Base-by-base conservation (phyloP, 2,329 filamentous ascomycete genomes). In the Colletotrichum sp. region DNA sequence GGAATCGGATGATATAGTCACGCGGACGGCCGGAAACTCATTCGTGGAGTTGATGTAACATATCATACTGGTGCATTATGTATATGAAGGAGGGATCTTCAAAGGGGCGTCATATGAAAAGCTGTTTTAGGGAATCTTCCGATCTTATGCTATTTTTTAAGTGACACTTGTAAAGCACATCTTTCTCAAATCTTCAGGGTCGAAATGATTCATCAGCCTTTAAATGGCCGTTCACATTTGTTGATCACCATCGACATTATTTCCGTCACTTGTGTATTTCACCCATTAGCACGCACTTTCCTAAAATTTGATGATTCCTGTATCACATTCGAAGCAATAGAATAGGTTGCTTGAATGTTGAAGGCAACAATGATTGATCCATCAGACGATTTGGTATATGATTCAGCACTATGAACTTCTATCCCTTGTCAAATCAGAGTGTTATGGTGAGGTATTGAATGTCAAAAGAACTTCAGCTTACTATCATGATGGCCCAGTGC, bases 141-240 rank as follows among this genome's bases (percentile, higher is more conserved):
- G 44, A 1, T 52, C 10, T 21, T 1, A 6, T 21, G n/a, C 6
- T 0, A 52, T 8, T 8, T 52, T 21, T 3, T 8, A 21, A 13
- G 39, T 5, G 18, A 6, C 6, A 6, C 4, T 44, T n/a, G 18
- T 44, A 6, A 2, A 4, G 9, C 39, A 44, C 5, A 4, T n/a
- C 18, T 44, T n/a, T n/a, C 18, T n/a, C 9, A 10, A 44, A 44
- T 44, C 9, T 12, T 44, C 5, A 0, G 18, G 3, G 18, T 12
- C 9, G 9, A n/a, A 12, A 2, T 12, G 2, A n/a, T n/a, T 2
- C 10, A 13, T 8, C 9, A 5, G 10, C n/a, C 4, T 21, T 1
- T 8, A 21, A 21, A 52, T 5, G 6, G 2, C 44, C 3, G 10
- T 8, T 13, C 6, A 8, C 6, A 52, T 13, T 6, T 21, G 5